Conservation (phyloP, 176 grass and related monocot species). For the Cocos nucifera region DNA sequence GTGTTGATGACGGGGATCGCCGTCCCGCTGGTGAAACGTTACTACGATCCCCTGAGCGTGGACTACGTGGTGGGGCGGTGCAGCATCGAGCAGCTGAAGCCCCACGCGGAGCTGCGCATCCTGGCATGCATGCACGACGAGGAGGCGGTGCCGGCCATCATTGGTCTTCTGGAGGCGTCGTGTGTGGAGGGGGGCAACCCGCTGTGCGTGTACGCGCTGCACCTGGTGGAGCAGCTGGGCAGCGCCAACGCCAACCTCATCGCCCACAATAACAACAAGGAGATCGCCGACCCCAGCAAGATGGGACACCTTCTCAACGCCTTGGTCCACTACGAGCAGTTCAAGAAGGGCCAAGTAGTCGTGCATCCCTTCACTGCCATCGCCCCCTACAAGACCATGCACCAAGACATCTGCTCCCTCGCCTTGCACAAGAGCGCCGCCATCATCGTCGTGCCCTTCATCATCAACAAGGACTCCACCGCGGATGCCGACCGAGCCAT, state of each 20-base stretch:
- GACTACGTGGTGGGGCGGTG: background rate
- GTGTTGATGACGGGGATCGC: background rate
- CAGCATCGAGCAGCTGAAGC: slow-evolving; percentile 2
- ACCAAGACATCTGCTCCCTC: slow-evolving; percentile 31
- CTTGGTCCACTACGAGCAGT: slow-evolving; percentile 10
- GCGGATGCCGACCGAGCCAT: slow-evolving; percentile 8
- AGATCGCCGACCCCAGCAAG: background rate
- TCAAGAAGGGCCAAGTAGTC: slow-evolving; percentile 15
- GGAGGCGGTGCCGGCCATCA: slow-evolving; percentile 6
- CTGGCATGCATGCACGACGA: slow-evolving; percentile 8
- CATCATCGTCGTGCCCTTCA: slow-evolving; percentile 27
- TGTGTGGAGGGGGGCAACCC: background rate
- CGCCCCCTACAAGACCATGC: slow-evolving; percentile 25
- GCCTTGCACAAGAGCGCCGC: slow-evolving; percentile 21
- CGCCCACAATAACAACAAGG: slow-evolving; percentile 21
- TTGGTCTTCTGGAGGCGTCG: slow-evolving; percentile 23
- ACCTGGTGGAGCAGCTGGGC: slow-evolving; percentile 20
- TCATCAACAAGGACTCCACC: slow-evolving; percentile 5
- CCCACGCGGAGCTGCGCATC: background rate
- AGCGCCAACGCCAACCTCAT: slow-evolving; percentile 20
- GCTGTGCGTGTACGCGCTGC: slow-evolving; percentile 19
- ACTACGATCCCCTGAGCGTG: slow-evolving; percentile 8
- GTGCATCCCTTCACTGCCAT: slow-evolving; percentile 32
- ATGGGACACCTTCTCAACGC: slow-evolving; percentile 9
- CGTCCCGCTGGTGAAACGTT: background rate